A percentile compares a stretch with the other conserved stretches of the same genome.
Conservation (phyloP, 2,329 filamentous ascomycete species). For the Fusarium sarcochroum region DNA sequence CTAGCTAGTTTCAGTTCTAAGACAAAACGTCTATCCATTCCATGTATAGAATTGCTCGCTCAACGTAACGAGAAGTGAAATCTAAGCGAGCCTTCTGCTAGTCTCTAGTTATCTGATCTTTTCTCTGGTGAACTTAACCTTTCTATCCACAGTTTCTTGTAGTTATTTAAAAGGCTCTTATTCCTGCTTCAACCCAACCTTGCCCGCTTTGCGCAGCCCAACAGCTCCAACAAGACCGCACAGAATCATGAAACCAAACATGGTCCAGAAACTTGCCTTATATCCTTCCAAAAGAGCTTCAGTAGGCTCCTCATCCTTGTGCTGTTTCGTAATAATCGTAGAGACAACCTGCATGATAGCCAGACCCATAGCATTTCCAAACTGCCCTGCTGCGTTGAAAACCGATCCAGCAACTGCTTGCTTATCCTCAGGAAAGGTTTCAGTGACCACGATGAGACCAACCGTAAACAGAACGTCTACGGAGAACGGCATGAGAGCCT, state of each 20-base stretch:
- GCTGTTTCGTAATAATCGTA: conserved; percentile 54
- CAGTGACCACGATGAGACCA: conserved; percentile 66
- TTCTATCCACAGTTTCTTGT: no score
- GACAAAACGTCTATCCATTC: no score
- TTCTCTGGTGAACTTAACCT: no score
- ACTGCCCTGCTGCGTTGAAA: conserved; percentile 71
- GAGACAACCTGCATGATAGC: conserved; percentile 63
- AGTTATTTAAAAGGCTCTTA: conserved; percentile 34
- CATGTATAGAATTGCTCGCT: no score
- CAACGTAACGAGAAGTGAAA: no score
- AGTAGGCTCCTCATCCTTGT: conserved; percentile 42
- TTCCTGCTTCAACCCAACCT: conserved; percentile 60
- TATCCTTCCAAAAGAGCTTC: conserved; percentile 63
- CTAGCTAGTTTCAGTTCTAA: no score
- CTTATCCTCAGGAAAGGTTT: conserved; percentile 68
- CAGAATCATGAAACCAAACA: conserved; percentile 63
- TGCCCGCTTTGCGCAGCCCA: conserved; percentile 51
- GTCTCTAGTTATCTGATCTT: no score
- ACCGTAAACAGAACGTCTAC: conserved; percentile 69
- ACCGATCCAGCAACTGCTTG: conserved; percentile 73
- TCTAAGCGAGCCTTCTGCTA: no score
- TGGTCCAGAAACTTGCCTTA: conserved; percentile 64
- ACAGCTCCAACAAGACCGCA: conserved; percentile 56
- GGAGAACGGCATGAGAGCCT: conserved; percentile 59
- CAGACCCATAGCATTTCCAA: conserved; percentile 66